Evolutionary conservation across 805 yeast genomes (phyloP).

Genomic region (Candida germanica): DNA sequence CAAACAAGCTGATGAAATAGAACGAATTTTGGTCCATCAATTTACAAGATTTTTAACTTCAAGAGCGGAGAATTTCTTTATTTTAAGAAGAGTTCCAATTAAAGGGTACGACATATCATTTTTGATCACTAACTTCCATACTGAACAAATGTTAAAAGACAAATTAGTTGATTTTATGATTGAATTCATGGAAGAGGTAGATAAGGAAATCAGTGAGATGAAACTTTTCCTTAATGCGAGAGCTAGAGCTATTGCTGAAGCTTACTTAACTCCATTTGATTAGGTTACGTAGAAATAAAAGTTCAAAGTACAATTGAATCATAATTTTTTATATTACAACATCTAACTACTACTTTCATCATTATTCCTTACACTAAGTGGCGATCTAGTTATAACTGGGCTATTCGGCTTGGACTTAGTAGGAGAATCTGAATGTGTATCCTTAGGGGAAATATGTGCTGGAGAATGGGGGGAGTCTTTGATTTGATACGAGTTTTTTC

Average conservation of each 20-base stretch:
- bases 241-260: slow-evolving; percentile 97
- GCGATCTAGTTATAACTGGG: slow-evolving; percentile 19
- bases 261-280: slow-evolving; percentile 87
- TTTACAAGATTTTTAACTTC: slow-evolving; percentile 91
- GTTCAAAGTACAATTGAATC: too few relatives aligned
- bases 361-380: slow-evolving; percentile 11
- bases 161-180: slow-evolving; percentile 95
- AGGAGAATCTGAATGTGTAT: not conserved
- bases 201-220: slow-evolving; percentile 98
- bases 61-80: slow-evolving; percentile 92
- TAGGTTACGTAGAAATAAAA: slow-evolving; percentile 29
- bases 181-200: slow-evolving; percentile 99
- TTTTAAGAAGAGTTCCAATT: slow-evolving; percentile 87
- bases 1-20: slow-evolving; percentile 97
- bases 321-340: not conserved
- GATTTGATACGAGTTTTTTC: not conserved
- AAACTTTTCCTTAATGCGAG: slow-evolving; percentile 94
- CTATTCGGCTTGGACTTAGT: slow-evolving; percentile 16
- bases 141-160: slow-evolving; percentile 92
- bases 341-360: slow-evolving; percentile 1
- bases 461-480: not conserved
- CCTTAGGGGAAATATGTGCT: not conserved
- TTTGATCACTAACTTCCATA: slow-evolving; percentile 88
- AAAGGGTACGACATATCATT: slow-evolving; percentile 92
- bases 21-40: slow-evolving; percentile 88